A percentile compares a stretch with the other conserved stretches of the same genome.
These are phyloP conservation scores for Polyplosphaeria fusca DNA, from an alignment of 495 filamentous ascomycete genomes.

Conservation along the genomic window DNA sequence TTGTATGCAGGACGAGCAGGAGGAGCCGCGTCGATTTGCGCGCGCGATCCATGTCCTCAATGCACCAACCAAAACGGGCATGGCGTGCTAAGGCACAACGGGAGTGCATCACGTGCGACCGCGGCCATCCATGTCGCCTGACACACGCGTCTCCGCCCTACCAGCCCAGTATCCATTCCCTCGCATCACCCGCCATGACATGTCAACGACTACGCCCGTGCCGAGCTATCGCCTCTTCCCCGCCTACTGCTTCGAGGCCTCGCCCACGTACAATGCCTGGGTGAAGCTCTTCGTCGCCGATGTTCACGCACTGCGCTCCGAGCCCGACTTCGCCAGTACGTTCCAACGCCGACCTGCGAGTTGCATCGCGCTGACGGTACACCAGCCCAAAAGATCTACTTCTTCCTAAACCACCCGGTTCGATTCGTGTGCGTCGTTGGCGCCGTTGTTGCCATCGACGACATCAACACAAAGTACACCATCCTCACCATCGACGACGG, in stretches of 20 bases:
- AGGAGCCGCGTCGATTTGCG: background rate
- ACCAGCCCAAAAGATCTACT: constrained; percentile 73
- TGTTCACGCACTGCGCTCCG: constrained; percentile 57
- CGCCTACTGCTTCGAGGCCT: constrained; percentile 76
- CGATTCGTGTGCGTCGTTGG: constrained; percentile 79
- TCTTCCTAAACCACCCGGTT: constrained; percentile 84
- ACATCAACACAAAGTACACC: constrained; percentile 52
- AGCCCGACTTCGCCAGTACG: constrained; percentile 66
- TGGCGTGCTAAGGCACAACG: too few species aligned
- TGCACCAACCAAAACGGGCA: background rate
- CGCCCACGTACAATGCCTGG: constrained; percentile 81
- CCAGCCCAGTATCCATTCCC: too few species aligned
- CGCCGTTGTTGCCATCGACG: constrained; percentile 69
- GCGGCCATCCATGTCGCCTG: too few species aligned
- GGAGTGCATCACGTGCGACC: too few species aligned
- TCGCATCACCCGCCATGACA: too few species aligned
- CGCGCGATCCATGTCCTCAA: constrained; percentile 22
- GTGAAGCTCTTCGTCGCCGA: constrained; percentile 71
- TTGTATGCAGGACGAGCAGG: too few species aligned
- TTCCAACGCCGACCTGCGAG: too few species aligned
- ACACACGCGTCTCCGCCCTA: too few species aligned
- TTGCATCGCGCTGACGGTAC: too few species aligned
- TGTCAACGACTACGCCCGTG: constrained; percentile 45
- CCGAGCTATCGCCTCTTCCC: constrained; percentile 61
- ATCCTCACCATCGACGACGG: constrained; percentile 80